Conservation (phyloP, 768 basidiomycete genomes). For the Myochromella boudieri region DNA sequence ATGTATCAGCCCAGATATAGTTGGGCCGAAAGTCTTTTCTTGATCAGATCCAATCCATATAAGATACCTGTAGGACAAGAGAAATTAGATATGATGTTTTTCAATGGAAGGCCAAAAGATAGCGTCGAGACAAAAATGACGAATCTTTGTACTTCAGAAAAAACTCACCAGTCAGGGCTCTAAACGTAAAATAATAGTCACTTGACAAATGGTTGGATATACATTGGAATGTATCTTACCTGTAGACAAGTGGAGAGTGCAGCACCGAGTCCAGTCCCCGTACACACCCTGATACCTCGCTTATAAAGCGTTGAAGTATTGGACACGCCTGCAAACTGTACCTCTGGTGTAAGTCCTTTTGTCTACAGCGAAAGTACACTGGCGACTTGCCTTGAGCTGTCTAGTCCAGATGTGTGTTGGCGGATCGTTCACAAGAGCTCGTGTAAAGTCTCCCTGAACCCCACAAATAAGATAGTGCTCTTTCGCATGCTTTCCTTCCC, state of each 20-base stretch:
- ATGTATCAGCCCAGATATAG: conserved; percentile 70
- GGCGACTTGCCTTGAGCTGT: conserved; percentile 69
- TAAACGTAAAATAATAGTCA: too few relatives aligned
- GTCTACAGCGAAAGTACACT: too few relatives aligned
- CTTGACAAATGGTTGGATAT: too few relatives aligned
- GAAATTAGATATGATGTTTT: conserved; percentile 10
- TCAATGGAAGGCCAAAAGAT: background rate
- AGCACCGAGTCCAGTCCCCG: conserved; percentile 82
- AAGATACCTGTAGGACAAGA: conserved; percentile 57
- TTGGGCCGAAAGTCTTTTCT: conserved; percentile 83
- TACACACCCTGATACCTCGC: conserved; percentile 82
- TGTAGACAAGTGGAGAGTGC: conserved; percentile 80
- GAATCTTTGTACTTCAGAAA: conserved; percentile 11
- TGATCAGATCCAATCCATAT: conserved; percentile 88
- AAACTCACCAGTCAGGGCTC: conserved; percentile 48
- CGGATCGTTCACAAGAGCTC: conserved; percentile 68
- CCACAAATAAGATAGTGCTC: conserved; percentile 85
- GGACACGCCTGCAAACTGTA: conserved; percentile 79
- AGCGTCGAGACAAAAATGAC: conserved; percentile 15
- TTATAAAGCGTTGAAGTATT: conserved; percentile 77
- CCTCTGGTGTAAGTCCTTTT: conserved; percentile 11
- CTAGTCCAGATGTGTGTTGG: conserved; percentile 77
- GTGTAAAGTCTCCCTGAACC: conserved; percentile 84
- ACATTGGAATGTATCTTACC: too few relatives aligned
- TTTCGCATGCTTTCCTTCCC: conserved; percentile 69